Evolutionary conservation across 306 rosid species (phyloP), one percentile per base, ranked within the genome.

Genomic region (Inga laurina): DNA sequence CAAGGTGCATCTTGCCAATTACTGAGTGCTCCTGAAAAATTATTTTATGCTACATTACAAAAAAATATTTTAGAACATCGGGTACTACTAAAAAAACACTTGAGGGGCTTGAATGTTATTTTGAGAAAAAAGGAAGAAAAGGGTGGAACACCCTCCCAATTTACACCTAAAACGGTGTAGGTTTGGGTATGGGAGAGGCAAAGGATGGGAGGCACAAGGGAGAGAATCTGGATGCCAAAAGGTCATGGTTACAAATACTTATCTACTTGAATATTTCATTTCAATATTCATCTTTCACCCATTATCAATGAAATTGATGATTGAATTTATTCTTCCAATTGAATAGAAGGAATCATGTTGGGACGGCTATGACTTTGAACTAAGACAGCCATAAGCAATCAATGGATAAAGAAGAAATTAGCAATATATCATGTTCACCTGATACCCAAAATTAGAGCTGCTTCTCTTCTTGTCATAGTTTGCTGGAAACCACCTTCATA

Each of bases 401-500:
- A 70, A 57, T 10, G 66, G 66, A n/a, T 59, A 22, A 59, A 8
- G 5, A 59, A n/a, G 66, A 59, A 22, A 59, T n/a, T 39, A 68
- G 9, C 18, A 59, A 69, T 57, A 74, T 74, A 75, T 68, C 72
- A 52, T 74, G 46, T 70, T 79, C 87, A 93, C 97, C 94, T 91
- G 68, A 93, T 19, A n/a, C 97, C 96, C 52, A 93, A 88, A 78
- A 91, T 91, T 65, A 91, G 93, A 81, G 94, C 90, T 19, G 94
- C 93, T 87, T 93, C 94, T 80, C 95, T 88, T 78, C 72, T 89
- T 5, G 92, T 91, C 97, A 93, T 91, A 19, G 87, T 86, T 4
- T 89, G 90, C 83, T 90, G 87, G 81, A 91, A 93, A 79, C 97
- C 96, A 44, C 97, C 93, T 34, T 93, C 91, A 71, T 91, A 91